phyloP scores from a whole-genome alignment of 139 green algal genomes.

The Nannochloris sp. region DNA sequence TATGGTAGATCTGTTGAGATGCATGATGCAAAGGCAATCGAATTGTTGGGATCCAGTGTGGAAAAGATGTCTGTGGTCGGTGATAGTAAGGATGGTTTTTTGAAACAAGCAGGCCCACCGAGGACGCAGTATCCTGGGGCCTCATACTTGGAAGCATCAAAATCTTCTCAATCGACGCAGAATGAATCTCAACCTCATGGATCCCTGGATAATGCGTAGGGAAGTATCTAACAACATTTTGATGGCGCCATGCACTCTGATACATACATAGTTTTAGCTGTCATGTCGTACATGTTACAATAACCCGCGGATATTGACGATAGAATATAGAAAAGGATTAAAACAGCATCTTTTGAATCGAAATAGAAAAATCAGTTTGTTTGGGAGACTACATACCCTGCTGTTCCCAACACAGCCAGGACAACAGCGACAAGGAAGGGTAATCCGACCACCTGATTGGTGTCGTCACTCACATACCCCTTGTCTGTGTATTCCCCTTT shows the following conservation, averaged over 20 bases:
- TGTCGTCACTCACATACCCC: conserved; percentile 27
- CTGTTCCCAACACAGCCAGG: conserved; percentile 39
- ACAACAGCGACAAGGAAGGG: conserved; percentile 48
- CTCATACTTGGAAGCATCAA: no score
- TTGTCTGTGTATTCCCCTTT: conserved; percentile 50
- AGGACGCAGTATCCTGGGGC: no score
- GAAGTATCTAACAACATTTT: no score
- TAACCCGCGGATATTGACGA: neutral
- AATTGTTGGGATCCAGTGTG: conserved; percentile 25
- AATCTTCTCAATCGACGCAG: no score
- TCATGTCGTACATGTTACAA: neutral
- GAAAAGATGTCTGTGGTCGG: conserved; percentile 38
- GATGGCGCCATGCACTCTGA: no score
- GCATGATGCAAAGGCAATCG: conserved; percentile 21
- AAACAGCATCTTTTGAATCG: neutral
- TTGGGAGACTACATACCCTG: conserved; percentile 37
- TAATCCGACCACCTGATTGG: conserved; percentile 38
- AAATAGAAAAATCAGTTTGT: conserved; percentile 9
- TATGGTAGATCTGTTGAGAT: conserved; percentile 20
- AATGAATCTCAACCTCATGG: no score
- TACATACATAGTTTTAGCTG: no score
- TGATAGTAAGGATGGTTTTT: conserved; percentile 9
- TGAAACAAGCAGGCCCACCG: no score
- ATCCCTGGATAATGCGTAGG: neutral
- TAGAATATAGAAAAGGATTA: neutral